A percentile compares a stretch with the other conserved stretches of the same genome.
phyloP scores from a whole-genome alignment of 371 early-diverging fungal genomes.

The Syncephalastrum contaminatum region DNA sequence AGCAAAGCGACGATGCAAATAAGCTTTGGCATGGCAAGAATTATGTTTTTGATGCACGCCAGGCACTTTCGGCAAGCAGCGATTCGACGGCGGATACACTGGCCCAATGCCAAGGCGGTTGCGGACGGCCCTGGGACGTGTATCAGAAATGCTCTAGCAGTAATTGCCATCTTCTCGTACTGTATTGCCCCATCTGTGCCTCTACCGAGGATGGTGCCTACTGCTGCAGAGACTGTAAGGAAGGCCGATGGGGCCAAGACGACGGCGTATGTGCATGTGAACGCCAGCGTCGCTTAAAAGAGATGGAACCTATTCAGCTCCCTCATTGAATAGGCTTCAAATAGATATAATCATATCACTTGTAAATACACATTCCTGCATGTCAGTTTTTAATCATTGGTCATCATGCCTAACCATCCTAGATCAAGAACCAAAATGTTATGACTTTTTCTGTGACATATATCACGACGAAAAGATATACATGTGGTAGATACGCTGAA shows the following conservation, averaged over 20 bases:
- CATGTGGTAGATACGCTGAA: too few relatives aligned
- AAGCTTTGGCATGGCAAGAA: slow-evolving; percentile 64
- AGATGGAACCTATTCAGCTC: slow-evolving; percentile 17
- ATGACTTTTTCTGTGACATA: too few relatives aligned
- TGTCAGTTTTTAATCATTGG: too few relatives aligned
- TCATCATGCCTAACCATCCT: too few relatives aligned
- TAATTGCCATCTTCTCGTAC: slow-evolving; percentile 37
- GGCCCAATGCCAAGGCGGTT: slow-evolving; percentile 29
- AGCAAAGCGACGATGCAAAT: slow-evolving; percentile 18
- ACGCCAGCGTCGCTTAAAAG: slow-evolving; percentile 26
- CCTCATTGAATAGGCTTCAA: too few relatives aligned
- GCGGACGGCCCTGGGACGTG: slow-evolving; percentile 34
- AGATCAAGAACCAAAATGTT: too few relatives aligned
- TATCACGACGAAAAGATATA: too few relatives aligned
- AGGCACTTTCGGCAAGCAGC: slow-evolving; percentile 25
- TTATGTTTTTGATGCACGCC: slow-evolving; percentile 77
- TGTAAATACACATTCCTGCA: too few relatives aligned
- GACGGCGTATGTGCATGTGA: slow-evolving; percentile 39
- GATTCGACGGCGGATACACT: slow-evolving; percentile 4
- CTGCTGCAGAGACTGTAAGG: slow-evolving; percentile 36
- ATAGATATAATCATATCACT: too few relatives aligned
- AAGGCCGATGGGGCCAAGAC: slow-evolving; percentile 6
- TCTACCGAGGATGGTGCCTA: slow-evolving; percentile 4
- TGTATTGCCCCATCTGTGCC: slow-evolving; percentile 34
- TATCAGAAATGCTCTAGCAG: slow-evolving; percentile 38